Evolutionary conservation across 768 basidiomycete genomes (phyloP).

Genomic region (Cystofilobasidium ferigula): DNA sequence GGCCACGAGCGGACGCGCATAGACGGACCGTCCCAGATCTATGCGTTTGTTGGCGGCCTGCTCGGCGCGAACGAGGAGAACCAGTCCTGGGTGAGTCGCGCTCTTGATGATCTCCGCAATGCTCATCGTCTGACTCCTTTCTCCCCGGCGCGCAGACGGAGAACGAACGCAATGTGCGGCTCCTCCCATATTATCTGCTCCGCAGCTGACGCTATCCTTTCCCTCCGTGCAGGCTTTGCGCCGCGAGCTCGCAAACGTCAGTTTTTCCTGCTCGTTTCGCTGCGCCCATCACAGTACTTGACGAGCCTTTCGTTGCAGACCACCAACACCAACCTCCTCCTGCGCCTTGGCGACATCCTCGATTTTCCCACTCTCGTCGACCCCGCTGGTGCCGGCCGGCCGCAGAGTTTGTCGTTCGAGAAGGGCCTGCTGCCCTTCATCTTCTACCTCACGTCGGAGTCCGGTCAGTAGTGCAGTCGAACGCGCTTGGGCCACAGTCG

Average conservation of each 20-base stretch:
- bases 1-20: not conserved
- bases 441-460: constrained; percentile 25
- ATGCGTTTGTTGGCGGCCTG: not conserved
- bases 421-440: constrained; percentile 49
- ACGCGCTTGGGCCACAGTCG: constrained; percentile 48
- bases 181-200: too few relatives aligned
- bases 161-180: too few relatives aligned
- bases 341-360: constrained; percentile 47
- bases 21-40: not conserved
- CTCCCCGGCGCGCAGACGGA: too few relatives aligned
- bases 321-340: constrained; percentile 40
- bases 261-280: too few relatives aligned
- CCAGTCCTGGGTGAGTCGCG: not conserved
- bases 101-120: too few relatives aligned
- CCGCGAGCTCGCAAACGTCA: not conserved
- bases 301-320: not conserved
- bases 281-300: too few relatives aligned
- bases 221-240: too few relatives aligned
- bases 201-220: too few relatives aligned
- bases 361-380: constrained; percentile 43
- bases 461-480: not conserved
- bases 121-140: too few relatives aligned
- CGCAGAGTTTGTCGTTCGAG: constrained; percentile 51
- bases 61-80: not conserved
- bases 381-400: constrained; percentile 37